Conservation (phyloP, 225 moss, liverwort and hornwort genomes). For the Lunularia cruciata region DNA sequence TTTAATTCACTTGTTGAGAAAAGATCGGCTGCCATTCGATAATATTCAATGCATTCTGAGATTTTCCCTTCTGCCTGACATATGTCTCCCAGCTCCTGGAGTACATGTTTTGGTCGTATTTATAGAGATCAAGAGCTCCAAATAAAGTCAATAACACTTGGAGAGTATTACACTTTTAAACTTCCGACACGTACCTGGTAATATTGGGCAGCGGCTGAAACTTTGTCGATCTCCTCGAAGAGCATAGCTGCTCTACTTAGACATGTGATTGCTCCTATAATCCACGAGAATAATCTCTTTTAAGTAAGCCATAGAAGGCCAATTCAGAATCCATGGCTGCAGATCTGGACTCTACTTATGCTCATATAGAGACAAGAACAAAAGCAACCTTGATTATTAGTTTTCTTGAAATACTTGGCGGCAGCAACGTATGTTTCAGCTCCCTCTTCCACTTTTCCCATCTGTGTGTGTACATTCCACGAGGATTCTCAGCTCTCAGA, state of each 20-base stretch:
- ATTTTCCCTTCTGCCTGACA: slow-evolving; percentile 10
- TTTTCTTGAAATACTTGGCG: slow-evolving; percentile 15
- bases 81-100: slow-evolving; percentile 26
- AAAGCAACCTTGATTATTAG: slow-evolving; percentile 1
- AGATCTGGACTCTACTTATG: too few relatives aligned
- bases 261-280: slow-evolving; percentile 15
- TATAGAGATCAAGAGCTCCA: neutral
- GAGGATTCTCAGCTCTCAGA: neutral
- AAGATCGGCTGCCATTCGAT: slow-evolving; percentile 6
- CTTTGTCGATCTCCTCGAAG: slow-evolving; percentile 21
- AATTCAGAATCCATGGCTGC: too few relatives aligned
- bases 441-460: slow-evolving; percentile 27
- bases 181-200: slow-evolving; percentile 8
- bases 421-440: slow-evolving; percentile 13
- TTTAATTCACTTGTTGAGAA: slow-evolving; percentile 6
- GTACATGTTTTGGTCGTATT: too few relatives aligned
- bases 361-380: too few relatives aligned
- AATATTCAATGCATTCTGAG: neutral
- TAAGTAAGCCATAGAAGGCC: too few relatives aligned
- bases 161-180: neutral
- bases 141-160: neutral
- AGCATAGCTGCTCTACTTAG: slow-evolving; percentile 29
- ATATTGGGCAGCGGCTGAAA: slow-evolving; percentile 15
- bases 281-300: too few relatives aligned
- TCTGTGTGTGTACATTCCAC: neutral